Base-by-base conservation (phyloP, 495 filamentous ascomycete genomes). In the Aspergillus diversus region DNA sequence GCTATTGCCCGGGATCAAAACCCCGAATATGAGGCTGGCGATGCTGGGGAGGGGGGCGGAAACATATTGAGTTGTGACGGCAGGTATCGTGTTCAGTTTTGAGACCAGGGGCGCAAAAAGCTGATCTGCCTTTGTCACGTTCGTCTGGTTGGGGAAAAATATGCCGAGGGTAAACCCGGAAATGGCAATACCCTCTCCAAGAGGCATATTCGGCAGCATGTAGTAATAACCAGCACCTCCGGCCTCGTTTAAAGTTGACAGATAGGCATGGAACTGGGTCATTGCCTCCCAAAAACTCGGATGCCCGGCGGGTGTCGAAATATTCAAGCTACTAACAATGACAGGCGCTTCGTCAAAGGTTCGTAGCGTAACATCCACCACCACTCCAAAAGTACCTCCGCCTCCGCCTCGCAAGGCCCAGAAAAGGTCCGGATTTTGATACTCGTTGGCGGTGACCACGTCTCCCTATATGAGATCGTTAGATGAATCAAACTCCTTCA, bases 391-490 rank as follows among this genome's bases (percentile, higher is more conserved):
- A 17, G 81, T 84, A 58, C 52, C 72, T 34, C 72, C 73, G n/a
- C 75, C 75, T 4, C 73, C 72, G 34, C 73, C 75, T 31, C 85
- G 76, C 31, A 88, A 70, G 4, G 80, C 80, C 60, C 79, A 89
- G 75, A 88, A 90, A 3, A 89, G 77, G 56, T 89, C 85, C 0
- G 77, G 53, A 63, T 88, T 82, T 32, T 76, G 68, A 21, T 67
- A 65, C 11, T 69, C 69, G 39, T 75, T 79, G 5, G 78, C 79
- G 8, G 70, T 76, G 31, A 85, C 76, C 5, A 83, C 27, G 3
- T 61, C 42, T 21, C 67, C 67, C 70, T 67, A 34, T 33, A 11
- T 15, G 39, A 34, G 33, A n/a, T 27, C 15, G 33, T 69, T 48
- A 57, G 58, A 9, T 39, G 34, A 7, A 11, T 47, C 32, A 32